Evolutionary conservation across 768 basidiomycete species (phyloP), one percentile per base, ranked within the genome.

Genomic region (Psilocybe cyanescens): DNA sequence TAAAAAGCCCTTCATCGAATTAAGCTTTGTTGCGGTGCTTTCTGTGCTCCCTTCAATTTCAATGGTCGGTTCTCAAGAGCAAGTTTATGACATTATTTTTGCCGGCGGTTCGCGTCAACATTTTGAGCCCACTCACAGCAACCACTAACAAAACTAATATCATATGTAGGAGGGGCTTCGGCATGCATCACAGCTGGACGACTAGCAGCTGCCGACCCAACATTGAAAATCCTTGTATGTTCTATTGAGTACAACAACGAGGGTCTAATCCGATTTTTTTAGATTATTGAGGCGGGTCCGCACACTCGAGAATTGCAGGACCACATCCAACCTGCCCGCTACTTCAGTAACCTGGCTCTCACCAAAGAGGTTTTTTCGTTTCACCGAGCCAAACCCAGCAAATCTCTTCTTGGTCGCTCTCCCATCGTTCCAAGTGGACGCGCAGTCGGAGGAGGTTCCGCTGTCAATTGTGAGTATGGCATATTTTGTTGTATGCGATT

Each of bases 401-500:
- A 81, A 14, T 71, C 79, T 2, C 58, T 82, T 31, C 76, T 68
- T 14, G 83, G 82, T 5, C 84, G 89, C 2, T 64, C 74, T 1
- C 63, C 75, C 1, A 46, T 83, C 30, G 77, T 86, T 3, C 76
- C 79, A 0, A 70, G 72, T 29, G 88, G 83, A 0, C 76, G 81
- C 55, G 81, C 79, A 44, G 68, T 91, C 3, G 88, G 89, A 3
- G 89, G 89, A 6, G 88, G 88, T 0, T 87, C 86, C 0, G 75
- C 77, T 58, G 80, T 89, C 19, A 90, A 89, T 64, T 86, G 87
- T 86, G 55, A 56, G 80, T 70, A 2, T 24, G 28, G 0, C 12
- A 12, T 3, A 31, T 9, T 7, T 33, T 39, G 35, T 8, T 56
- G 11, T 11, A 24, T 58, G 9, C 28, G 31, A 55, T 19, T 44